Percentiles rank a stretch among this genome's conserved stretches.
Conservation (phyloP, 2,329 filamentous ascomycete genomes). For the Neoarthrinium moseri region DNA sequence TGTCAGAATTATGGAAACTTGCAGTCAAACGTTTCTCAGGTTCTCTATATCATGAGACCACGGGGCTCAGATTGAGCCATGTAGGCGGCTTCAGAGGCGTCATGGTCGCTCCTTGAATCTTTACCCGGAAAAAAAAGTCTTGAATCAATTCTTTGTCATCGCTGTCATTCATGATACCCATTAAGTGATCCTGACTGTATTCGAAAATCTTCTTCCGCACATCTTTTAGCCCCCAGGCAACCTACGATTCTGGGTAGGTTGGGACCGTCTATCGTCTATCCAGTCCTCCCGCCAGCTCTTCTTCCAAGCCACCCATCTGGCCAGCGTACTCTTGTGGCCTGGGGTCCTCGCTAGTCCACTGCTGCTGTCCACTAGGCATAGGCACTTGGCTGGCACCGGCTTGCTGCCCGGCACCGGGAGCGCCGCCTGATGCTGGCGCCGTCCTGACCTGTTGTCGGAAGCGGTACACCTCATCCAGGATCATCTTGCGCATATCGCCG, state of each 20-base stretch:
- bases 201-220: no score
- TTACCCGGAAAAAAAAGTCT: not conserved
- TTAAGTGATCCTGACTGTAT: no score
- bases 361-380: constrained; percentile 44
- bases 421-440: constrained; percentile 37
- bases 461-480: constrained; percentile 85
- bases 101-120: not conserved
- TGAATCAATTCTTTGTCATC: not conserved
- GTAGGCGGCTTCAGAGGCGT: no score
- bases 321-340: constrained; percentile 57
- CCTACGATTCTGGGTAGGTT: no score
- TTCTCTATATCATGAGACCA: no score
- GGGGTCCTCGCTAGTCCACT: constrained; percentile 61
- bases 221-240: no score
- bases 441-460: constrained; percentile 70
- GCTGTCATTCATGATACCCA: not conserved
- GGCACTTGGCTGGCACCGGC: constrained; percentile 45
- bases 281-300: constrained; percentile 58
- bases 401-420: constrained; percentile 33
- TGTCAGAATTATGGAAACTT: no score
- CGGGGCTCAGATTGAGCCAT: no score
- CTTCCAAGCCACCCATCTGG: constrained; percentile 52
- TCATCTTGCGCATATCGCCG: constrained; percentile 93
- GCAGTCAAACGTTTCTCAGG: no score
- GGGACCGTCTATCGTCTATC: constrained; percentile 40